These are phyloP conservation scores for Rhododendron kiyosumense DNA, from an alignment of 148 eudicot species.

Conservation along the genomic window DNA sequence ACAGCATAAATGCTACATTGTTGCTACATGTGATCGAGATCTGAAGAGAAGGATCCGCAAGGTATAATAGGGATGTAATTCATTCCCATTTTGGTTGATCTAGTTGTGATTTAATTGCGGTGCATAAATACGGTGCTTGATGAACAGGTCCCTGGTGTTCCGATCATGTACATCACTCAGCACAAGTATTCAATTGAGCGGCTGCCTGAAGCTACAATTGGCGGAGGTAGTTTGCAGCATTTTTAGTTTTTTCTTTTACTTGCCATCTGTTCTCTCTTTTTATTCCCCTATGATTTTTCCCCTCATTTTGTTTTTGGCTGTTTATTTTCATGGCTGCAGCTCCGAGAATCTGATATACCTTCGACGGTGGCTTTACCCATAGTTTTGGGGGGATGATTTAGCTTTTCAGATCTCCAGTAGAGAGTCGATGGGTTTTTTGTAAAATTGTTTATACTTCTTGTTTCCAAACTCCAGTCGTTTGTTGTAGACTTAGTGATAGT, in stretches of 20 bases:
- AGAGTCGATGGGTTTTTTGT: not conserved
- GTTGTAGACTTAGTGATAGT: not conserved
- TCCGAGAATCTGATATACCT: conserved; percentile 49
- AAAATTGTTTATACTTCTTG: not conserved
- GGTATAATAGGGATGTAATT: conserved; percentile 34
- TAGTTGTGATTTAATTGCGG: not conserved
- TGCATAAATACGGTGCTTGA: not conserved
- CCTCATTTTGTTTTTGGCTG: not conserved
- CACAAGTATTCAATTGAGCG: conserved; percentile 92
- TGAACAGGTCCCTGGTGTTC: conserved; percentile 91
- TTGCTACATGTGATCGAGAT: conserved; percentile 98
- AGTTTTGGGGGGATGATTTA: not conserved
- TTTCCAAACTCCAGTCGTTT: not conserved
- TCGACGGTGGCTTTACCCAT: not conserved
- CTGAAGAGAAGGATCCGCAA: conserved; percentile 93
- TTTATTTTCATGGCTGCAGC: conserved; percentile 40
- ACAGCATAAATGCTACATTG: conserved; percentile 97
- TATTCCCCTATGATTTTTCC: not conserved
- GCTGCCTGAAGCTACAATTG: conserved; percentile 94
- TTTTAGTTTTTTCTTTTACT: not conserved
- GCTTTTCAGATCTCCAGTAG: not conserved
- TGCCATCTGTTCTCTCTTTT: not conserved
- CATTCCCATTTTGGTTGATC: not conserved
- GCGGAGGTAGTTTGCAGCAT: conserved; percentile 63
- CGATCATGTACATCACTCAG: conserved; percentile 91